These are phyloP conservation scores for Cladorrhinum samala DNA, from an alignment of 495 filamentous ascomycete species.

Conservation along the genomic window DNA sequence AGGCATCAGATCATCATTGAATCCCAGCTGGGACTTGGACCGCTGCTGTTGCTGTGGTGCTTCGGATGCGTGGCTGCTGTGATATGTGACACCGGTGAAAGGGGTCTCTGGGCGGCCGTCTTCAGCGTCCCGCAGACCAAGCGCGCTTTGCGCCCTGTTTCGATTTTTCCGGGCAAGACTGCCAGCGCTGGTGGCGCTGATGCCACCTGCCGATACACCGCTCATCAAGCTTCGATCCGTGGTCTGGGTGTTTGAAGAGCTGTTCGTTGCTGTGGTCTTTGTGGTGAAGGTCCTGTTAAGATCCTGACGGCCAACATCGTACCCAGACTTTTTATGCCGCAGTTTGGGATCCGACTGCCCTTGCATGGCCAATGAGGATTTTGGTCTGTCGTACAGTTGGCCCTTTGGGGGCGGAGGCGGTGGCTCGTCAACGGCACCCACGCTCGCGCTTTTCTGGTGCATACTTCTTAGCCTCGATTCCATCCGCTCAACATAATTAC, in stretches of 20 bases:
- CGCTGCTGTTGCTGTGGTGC: constrained; percentile 30
- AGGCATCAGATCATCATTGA: constrained; percentile 43
- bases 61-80: constrained; percentile 75
- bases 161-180: constrained; percentile 73
- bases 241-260: constrained; percentile 63
- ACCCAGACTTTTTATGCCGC: constrained; percentile 68
- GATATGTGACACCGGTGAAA: constrained; percentile 71
- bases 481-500: constrained; percentile 85
- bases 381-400: constrained; percentile 38
- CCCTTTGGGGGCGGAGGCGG: constrained; percentile 62
- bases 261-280: constrained; percentile 73
- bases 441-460: constrained; percentile 52
- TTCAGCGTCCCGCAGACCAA: constrained; percentile 43
- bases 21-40: constrained; percentile 42
- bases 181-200: constrained; percentile 93
- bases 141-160: constrained; percentile 44
- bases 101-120: constrained; percentile 61
- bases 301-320: constrained; percentile 66
- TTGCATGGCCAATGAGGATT: constrained; percentile 43
- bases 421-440: constrained; percentile 43
- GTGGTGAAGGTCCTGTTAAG: constrained; percentile 77
- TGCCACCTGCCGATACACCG: constrained; percentile 78
- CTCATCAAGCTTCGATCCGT: constrained; percentile 90
- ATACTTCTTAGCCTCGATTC: constrained; percentile 70
- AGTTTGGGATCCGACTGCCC: constrained; percentile 29